Conservation (phyloP, 202 grass and related monocot genomes). For the Zoysia matrella region DNA sequence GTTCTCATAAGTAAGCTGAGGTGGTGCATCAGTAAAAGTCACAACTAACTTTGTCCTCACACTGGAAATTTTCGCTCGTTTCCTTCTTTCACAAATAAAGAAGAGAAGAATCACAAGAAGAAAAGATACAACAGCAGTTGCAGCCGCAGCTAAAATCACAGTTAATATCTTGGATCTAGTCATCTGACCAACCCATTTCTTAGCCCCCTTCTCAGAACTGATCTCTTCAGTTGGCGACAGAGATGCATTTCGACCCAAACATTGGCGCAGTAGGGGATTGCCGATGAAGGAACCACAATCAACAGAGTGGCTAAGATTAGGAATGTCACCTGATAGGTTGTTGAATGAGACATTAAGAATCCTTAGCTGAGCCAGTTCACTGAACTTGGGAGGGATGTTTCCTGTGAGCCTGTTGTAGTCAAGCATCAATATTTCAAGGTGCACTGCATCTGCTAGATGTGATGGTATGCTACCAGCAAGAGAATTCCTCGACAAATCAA, state of each 20-base stretch:
- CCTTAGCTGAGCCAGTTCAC: conserved; percentile 39
- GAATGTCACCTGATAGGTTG: conserved; percentile 73
- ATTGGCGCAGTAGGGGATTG: conserved; percentile 56
- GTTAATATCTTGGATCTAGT: conserved; percentile 46
- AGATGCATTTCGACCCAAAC: conserved; percentile 38
- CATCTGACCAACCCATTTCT: conserved; percentile 27
- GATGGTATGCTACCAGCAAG: conserved; percentile 50
- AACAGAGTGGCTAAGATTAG: conserved; percentile 47
- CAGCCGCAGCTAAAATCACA: conserved; percentile 38
- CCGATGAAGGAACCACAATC: conserved; percentile 57
- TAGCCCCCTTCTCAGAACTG: conserved; percentile 10
- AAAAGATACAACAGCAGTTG: conserved; percentile 45
- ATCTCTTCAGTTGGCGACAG: conserved; percentile 12
- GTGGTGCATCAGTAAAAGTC: conserved; percentile 56
- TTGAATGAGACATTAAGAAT: conserved; percentile 67
- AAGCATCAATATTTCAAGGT: conserved; percentile 55
- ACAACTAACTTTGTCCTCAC: conserved; percentile 55
- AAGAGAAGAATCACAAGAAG: conserved; percentile 49
- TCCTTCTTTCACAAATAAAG: conserved; percentile 60
- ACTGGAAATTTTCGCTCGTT: conserved; percentile 42
- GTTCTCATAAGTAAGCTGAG: conserved; percentile 65
- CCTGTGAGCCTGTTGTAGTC: conserved; percentile 67
- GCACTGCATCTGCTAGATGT: conserved; percentile 38
- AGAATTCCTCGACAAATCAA: conserved; percentile 63
- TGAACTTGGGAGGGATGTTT: conserved; percentile 56